phyloP scores from a whole-genome alignment of 2,329 filamentous ascomycete species.

The Botryotinia calthae region DNA sequence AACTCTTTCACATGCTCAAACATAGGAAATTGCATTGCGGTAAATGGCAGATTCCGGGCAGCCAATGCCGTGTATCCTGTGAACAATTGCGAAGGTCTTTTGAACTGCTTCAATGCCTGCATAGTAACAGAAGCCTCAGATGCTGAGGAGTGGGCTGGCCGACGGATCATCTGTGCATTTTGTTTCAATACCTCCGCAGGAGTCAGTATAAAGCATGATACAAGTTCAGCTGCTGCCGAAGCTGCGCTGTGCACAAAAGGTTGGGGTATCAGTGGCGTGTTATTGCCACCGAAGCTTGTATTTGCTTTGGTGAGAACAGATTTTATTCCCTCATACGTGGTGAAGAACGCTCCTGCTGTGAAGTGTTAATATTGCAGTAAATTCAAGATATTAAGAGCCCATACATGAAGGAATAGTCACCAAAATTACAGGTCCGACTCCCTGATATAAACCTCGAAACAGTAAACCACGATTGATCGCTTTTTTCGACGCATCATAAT shows the following conservation, averaged over 20 bases:
- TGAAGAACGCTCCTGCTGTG: conserved; percentile 83
- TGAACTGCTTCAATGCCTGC: conserved; percentile 56
- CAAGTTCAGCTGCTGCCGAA: conserved; percentile 75
- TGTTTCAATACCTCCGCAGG: conserved; percentile 91
- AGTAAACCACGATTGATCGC: conserved; percentile 54
- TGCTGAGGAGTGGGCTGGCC: conserved; percentile 29
- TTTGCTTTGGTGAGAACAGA: conserved; percentile 54
- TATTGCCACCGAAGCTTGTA: conserved; percentile 45
- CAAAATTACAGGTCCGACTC: conserved; percentile 69
- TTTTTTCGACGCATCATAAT: conserved; percentile 55
- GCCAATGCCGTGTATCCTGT: conserved; percentile 78
- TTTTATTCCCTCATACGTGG: conserved; percentile 80
- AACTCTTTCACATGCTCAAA: conserved; percentile 68
- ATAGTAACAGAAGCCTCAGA: conserved; percentile 46
- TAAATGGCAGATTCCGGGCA: conserved; percentile 81
- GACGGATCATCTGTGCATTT: conserved; percentile 79
- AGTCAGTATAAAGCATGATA: conserved; percentile 81
- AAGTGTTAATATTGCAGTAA: conserved; percentile 25
- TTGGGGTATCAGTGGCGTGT: conserved; percentile 64
- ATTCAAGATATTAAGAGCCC: neutral
- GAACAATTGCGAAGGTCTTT: conserved; percentile 55
- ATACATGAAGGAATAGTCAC: conserved; percentile 84
- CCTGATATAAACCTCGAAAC: conserved; percentile 79
- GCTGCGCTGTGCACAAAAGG: conserved; percentile 71
- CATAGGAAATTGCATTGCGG: conserved; percentile 82